Percentiles rank a stretch among this genome's conserved stretches.
Conservation (phyloP, 108 stramenopile genomes). For the Fragilaria radians region DNA sequence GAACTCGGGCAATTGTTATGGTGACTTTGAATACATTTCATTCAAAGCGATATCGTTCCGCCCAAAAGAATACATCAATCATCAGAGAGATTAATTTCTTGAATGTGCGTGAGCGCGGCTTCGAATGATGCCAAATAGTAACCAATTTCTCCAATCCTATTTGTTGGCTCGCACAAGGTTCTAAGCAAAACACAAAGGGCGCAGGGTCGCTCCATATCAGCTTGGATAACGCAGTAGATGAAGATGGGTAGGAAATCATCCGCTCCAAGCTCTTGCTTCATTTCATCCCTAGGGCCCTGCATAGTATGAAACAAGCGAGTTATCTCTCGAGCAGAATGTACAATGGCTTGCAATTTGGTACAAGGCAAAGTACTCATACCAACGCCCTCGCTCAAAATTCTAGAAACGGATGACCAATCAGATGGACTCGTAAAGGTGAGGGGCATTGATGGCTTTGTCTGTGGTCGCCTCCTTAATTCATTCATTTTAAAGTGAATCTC, state of each 20-base stretch:
- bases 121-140: slow-evolving; percentile 86
- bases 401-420: slow-evolving; percentile 66
- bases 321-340: slow-evolving; percentile 76
- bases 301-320: slow-evolving; percentile 42
- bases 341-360: slow-evolving; percentile 75
- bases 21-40: no score
- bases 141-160: slow-evolving; percentile 79
- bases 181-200: slow-evolving; percentile 67
- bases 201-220: slow-evolving; percentile 75
- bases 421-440: slow-evolving; percentile 47
- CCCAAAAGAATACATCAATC: no score
- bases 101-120: slow-evolving; percentile 81
- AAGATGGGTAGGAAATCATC: slow-evolving; percentile 92
- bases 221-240: slow-evolving; percentile 76
- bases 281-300: background rate
- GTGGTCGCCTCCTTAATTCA: slow-evolving; percentile 50
- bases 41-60: no score
- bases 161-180: slow-evolving; percentile 68
- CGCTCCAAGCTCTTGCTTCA: slow-evolving; percentile 47
- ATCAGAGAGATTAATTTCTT: slow-evolving; percentile 58
- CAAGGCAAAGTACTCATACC: slow-evolving; percentile 76
- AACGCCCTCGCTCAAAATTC: slow-evolving; percentile 65
- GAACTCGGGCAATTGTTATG: no score
- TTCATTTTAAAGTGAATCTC: slow-evolving; percentile 71
- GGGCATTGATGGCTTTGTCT: slow-evolving; percentile 46